phyloP scores from a whole-genome alignment of 164 flowering plant genomes.

The Berberis thunbergii region DNA sequence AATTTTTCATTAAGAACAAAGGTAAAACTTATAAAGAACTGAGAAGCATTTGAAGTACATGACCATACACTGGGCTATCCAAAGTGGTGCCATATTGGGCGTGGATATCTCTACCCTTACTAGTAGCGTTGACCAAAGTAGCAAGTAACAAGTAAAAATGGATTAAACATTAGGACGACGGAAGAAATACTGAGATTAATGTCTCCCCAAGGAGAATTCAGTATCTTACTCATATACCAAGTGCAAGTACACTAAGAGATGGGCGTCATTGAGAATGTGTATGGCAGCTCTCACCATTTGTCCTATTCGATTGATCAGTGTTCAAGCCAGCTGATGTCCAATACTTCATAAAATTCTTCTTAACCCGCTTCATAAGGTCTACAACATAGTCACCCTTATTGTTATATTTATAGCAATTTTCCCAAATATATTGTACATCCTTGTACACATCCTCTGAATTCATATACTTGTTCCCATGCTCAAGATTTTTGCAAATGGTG shows the following conservation, averaged over 20 bases:
- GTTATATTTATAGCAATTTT: constrained; percentile 82
- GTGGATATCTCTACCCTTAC: too few relatives aligned
- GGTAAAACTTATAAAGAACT: too few relatives aligned
- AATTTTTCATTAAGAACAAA: too few relatives aligned
- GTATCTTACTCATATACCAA: background rate
- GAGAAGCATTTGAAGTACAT: too few relatives aligned
- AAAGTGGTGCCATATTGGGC: too few relatives aligned
- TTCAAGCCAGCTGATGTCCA: constrained; percentile 83
- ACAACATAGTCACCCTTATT: constrained; percentile 89
- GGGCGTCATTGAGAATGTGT: background rate
- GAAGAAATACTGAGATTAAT: too few relatives aligned
- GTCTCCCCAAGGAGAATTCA: too few relatives aligned
- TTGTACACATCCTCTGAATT: constrained; percentile 75
- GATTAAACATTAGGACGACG: too few relatives aligned
- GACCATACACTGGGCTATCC: too few relatives aligned
- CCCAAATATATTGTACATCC: constrained; percentile 95
- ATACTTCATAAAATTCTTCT: constrained; percentile 78
- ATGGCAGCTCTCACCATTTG: constrained; percentile 32
- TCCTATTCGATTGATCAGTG: constrained; percentile 31
- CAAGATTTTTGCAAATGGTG: constrained; percentile 81
- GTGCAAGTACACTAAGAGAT: background rate
- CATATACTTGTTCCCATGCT: constrained; percentile 56
- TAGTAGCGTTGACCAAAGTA: too few relatives aligned
- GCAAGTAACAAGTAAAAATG: too few relatives aligned
- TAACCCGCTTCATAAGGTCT: constrained; percentile 91